Evolutionary conservation across 2,329 filamentous ascomycete species (phyloP).

Genomic region (Hypoxylon sp.): DNA sequence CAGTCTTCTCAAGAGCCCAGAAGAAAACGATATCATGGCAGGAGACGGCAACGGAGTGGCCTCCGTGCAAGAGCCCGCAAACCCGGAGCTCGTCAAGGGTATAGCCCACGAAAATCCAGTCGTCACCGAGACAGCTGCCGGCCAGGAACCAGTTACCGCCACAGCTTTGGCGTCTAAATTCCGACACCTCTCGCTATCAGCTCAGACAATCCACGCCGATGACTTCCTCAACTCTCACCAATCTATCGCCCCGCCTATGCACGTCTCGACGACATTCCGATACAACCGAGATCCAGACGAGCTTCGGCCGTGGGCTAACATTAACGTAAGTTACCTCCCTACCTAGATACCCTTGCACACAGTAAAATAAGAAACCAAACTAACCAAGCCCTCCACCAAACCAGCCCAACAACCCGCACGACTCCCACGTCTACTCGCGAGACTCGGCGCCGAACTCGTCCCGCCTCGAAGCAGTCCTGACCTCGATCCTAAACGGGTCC

Average conservation of each 20-base stretch:
- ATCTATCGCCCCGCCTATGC: constrained; percentile 88
- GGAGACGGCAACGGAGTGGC: constrained; percentile 28
- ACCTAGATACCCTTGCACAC: neutral
- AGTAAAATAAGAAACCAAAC: too few relatives aligned
- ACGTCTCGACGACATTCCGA: constrained; percentile 90
- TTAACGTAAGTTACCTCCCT: constrained; percentile 58
- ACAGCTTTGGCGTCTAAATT: constrained; percentile 45
- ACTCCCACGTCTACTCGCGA: constrained; percentile 85
- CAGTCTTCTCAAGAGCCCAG: neutral
- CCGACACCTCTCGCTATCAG: constrained; percentile 65
- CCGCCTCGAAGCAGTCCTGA: constrained; percentile 84
- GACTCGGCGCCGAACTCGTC: constrained; percentile 79
- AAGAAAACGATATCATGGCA: constrained; percentile 35
- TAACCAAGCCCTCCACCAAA: constrained; percentile 47
- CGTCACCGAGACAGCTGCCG: constrained; percentile 5
- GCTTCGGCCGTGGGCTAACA: constrained; percentile 62
- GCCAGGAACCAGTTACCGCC: constrained; percentile 22
- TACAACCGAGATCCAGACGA: constrained; percentile 76
- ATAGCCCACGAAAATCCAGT: constrained; percentile 36
- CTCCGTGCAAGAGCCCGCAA: constrained; percentile 29
- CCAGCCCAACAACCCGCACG: constrained; percentile 60
- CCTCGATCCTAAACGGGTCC: constrained; percentile 74
- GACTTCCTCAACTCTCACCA: constrained; percentile 76
- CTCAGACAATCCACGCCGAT: constrained; percentile 83
- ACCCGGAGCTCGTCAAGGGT: constrained; percentile 36